Percentiles rank a stretch among this genome's conserved stretches.
These are phyloP conservation scores for Vanilla planifolia DNA, from an alignment of 106 monocot species.

Conservation along the genomic window DNA sequence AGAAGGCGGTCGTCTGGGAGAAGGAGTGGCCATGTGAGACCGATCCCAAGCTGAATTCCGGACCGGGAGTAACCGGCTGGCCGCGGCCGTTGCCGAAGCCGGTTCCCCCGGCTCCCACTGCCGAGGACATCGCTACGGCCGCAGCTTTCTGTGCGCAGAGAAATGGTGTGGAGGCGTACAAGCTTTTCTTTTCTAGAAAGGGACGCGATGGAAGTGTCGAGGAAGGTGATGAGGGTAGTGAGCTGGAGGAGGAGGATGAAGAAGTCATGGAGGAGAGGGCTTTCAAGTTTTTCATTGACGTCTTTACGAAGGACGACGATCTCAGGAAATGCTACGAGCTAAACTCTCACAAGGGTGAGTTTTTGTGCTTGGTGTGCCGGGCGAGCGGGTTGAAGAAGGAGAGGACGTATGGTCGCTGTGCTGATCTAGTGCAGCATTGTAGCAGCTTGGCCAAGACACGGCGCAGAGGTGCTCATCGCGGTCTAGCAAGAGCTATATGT, in stretches of 20 bases:
- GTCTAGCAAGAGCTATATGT: conserved; percentile 43
- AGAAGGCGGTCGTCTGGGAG: neutral
- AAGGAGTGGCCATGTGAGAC: conserved; percentile 33
- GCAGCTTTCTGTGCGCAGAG: conserved; percentile 7
- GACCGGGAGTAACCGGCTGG: conserved; percentile 5
- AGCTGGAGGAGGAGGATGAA: conserved; percentile 21
- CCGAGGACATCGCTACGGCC: conserved; percentile 3
- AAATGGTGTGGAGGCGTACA: conserved; percentile 9
- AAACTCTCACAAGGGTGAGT: conserved; percentile 48
- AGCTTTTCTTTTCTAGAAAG: conserved; percentile 29
- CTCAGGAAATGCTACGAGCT: conserved; percentile 59
- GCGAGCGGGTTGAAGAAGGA: conserved; percentile 32
- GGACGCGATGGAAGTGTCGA: neutral
- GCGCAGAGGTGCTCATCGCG: conserved; percentile 46
- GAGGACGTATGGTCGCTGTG: conserved; percentile 36
- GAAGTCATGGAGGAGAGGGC: conserved; percentile 11
- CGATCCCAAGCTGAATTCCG: neutral
- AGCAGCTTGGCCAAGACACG: conserved; percentile 30
- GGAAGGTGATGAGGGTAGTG: conserved; percentile 15
- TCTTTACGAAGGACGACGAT: conserved; percentile 37
- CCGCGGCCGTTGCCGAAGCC: neutral
- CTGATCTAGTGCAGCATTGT: conserved; percentile 53
- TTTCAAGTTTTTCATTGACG: conserved; percentile 35
- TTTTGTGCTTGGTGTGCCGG: conserved; percentile 57
- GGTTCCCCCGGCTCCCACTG: neutral